Conservation (phyloP, 2,329 filamentous ascomycete genomes). For the Catunica adiposa region DNA sequence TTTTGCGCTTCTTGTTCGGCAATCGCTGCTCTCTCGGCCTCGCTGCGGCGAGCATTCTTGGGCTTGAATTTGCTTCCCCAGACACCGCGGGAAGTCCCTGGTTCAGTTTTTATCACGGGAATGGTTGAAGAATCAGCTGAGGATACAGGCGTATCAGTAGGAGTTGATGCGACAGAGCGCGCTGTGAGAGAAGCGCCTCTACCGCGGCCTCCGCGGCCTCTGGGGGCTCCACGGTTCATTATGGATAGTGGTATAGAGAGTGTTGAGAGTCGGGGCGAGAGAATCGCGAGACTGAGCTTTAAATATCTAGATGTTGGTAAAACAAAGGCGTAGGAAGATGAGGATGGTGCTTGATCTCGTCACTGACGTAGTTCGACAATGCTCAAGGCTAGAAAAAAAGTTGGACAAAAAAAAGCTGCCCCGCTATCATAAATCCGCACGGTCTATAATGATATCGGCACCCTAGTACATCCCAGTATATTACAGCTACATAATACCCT, state of each 20-base stretch:
- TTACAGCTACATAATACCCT: neutral
- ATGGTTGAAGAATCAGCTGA: neutral
- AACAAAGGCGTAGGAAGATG: neutral
- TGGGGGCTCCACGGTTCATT: slow-evolving; percentile 7
- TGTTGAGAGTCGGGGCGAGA: neutral
- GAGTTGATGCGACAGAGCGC: neutral
- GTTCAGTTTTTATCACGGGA: slow-evolving; percentile 10
- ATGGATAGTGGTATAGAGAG: neutral
- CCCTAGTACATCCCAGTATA: neutral
- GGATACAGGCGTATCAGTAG: neutral
- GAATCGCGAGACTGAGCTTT: neutral
- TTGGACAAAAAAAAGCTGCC: slow-evolving; percentile 1
- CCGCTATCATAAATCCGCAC: slow-evolving; percentile 7
- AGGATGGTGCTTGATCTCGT: neutral
- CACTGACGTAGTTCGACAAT: neutral
- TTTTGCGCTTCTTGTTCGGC: slow-evolving; percentile 30
- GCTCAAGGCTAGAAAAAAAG: neutral
- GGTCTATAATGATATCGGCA: neutral
- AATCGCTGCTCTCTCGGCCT: slow-evolving; percentile 31
- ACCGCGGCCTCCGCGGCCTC: slow-evolving; percentile 7
- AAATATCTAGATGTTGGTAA: neutral
- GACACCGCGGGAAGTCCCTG: slow-evolving; percentile 13
- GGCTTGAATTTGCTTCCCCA: slow-evolving; percentile 29
- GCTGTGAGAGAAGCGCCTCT: slow-evolving; percentile 12
- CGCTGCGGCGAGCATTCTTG: slow-evolving; percentile 33